Evolutionary conservation across 148 eudicot species (phyloP).

Genomic region (Cornus suecica): DNA sequence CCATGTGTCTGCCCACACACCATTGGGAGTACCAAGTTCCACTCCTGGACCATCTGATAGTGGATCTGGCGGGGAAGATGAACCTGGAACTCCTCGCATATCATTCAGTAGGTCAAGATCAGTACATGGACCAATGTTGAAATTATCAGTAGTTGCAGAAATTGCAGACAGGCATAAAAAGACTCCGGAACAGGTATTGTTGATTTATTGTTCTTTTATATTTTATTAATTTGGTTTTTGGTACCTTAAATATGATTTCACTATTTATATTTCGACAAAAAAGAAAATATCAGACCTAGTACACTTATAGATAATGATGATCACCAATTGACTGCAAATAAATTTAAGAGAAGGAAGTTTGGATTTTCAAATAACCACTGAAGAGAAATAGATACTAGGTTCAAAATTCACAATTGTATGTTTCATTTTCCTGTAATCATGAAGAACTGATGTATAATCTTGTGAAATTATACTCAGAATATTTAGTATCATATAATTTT

Average conservation of each 20-base stretch:
- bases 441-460: neutral
- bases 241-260: neutral
- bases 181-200: conserved; percentile 36
- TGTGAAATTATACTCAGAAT: neutral
- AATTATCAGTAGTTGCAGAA: conserved; percentile 29
- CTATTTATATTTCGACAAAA: neutral
- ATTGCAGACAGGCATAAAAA: conserved; percentile 31
- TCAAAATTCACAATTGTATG: no score
- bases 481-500: neutral
- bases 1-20: conserved; percentile 40
- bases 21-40: conserved; percentile 28
- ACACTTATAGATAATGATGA: no score
- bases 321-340: no score
- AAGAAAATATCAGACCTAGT: neutral
- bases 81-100: conserved; percentile 32
- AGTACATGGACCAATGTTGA: conserved; percentile 36
- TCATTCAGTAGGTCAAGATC: conserved; percentile 36
- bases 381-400: no score
- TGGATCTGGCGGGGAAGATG: conserved; percentile 34
- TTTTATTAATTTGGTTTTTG: neutral
- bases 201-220: neutral
- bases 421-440: neutral
- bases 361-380: no score
- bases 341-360: no score
- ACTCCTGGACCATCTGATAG: conserved; percentile 21